Percentiles rank a stretch among this genome's conserved stretches.
Evolutionary conservation across 2,329 filamentous ascomycete species (phyloP).

Genomic region (Fusarium sp.): DNA sequence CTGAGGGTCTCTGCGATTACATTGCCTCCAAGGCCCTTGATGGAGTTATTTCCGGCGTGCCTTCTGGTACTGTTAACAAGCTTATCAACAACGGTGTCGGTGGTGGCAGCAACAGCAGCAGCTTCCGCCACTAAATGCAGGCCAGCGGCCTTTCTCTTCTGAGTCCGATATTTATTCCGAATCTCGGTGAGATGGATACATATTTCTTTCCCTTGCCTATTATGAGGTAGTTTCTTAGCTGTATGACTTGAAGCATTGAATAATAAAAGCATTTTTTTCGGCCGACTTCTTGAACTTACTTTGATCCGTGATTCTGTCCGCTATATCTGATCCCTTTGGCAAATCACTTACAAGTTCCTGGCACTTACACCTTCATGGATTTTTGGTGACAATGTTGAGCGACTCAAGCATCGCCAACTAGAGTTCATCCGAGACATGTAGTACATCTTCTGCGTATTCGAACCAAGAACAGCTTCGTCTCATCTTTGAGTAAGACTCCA

Average conservation of each 20-base stretch:
- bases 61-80: constrained; percentile 28
- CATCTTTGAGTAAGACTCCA: too few relatives aligned
- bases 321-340: too few relatives aligned
- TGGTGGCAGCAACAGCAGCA: constrained; percentile 5
- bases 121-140: not conserved
- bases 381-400: accelerated
- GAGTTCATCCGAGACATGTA: too few relatives aligned
- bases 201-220: not conserved
- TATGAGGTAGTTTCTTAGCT: constrained; percentile 4
- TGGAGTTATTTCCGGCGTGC: constrained; percentile 12
- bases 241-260: constrained; percentile 14
- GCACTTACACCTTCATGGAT: not conserved
- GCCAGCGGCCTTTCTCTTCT: not conserved
- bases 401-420: not conserved
- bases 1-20: constrained; percentile 32
- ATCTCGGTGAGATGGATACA: not conserved
- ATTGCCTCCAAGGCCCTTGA: constrained; percentile 28
- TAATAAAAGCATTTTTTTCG: not conserved
- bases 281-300: not conserved
- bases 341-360: too few relatives aligned
- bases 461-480: too few relatives aligned
- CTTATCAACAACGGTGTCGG: constrained; percentile 33
- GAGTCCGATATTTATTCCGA: not conserved
- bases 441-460: too few relatives aligned
- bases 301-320: not conserved